These are phyloP conservation scores for Stagonosporopsis chrysanthemi DNA, from an alignment of 2,329 filamentous ascomycete genomes.

Conservation along the genomic window DNA sequence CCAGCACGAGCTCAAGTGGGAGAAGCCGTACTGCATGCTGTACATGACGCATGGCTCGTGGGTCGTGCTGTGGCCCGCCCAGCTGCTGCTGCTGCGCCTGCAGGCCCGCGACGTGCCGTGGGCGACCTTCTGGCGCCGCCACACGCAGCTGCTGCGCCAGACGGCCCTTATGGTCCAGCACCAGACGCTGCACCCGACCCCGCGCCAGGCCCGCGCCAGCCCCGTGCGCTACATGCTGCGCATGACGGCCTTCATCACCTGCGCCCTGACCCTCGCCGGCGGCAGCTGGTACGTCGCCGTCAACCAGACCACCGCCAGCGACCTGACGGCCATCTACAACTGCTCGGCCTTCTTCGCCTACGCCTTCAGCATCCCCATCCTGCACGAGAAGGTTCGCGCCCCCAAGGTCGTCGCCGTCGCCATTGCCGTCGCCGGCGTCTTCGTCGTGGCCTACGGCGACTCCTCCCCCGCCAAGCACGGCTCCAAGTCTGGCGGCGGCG, in stretches of 20 bases:
- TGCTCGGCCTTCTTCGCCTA: slow-evolving; percentile 99
- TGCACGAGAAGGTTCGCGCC: slow-evolving; percentile 81
- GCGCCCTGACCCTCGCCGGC: slow-evolving; percentile 85
- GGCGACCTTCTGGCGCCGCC: slow-evolving; percentile 82
- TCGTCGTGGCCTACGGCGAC: slow-evolving; percentile 96
- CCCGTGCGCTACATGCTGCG: slow-evolving; percentile 77
- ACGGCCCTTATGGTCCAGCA: slow-evolving; percentile 87
- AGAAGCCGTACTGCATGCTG: slow-evolving; percentile 99
- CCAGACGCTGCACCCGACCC: slow-evolving; percentile 72
- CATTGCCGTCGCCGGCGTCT: slow-evolving; percentile 86
- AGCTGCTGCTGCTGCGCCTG: slow-evolving; percentile 79
- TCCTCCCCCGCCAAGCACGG: slow-evolving; percentile 62
- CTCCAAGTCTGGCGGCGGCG: slow-evolving; percentile 62
- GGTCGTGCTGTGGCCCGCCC: slow-evolving; percentile 85
- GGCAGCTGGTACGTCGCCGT: slow-evolving; percentile 96
- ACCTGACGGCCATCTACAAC: slow-evolving; percentile 98
- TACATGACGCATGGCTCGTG: slow-evolving; percentile 97
- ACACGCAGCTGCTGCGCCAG: slow-evolving; percentile 67
- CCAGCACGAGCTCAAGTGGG: slow-evolving; percentile 89
- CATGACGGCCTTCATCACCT: slow-evolving; percentile 83
- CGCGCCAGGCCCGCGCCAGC: slow-evolving; percentile 54
- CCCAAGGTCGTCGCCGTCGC: slow-evolving; percentile 88
- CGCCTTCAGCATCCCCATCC: slow-evolving; percentile 88
- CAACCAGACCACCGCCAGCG: slow-evolving; percentile 88
- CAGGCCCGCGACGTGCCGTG: slow-evolving; percentile 82